Evolutionary conservation across 305 asterid genomes (phyloP).

Genomic region (Withania somnifera): DNA sequence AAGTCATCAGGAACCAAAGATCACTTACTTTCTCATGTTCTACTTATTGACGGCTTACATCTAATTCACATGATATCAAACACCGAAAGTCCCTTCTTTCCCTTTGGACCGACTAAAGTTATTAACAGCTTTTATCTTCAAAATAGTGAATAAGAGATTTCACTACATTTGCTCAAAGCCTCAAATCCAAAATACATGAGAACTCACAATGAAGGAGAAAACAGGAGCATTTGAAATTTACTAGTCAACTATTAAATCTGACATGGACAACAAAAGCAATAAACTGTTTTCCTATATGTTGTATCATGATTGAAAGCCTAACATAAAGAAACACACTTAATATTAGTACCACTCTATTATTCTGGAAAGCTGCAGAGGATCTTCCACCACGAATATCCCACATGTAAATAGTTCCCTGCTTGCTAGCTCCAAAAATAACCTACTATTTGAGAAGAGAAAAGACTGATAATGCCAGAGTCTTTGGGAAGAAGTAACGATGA

Average conservation of each 20-base stretch:
- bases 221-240: neutral
- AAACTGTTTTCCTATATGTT: neutral
- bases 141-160: neutral
- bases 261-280: neutral
- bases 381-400: slow-evolving; percentile 98
- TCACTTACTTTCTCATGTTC: neutral
- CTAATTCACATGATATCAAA: neutral
- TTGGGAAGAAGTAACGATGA: neutral
- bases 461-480: neutral
- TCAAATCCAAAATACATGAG: neutral
- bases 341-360: slow-evolving; percentile 51
- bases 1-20: neutral
- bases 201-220: neutral
- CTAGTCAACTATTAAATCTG: neutral
- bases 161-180: neutral
- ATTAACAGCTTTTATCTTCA: neutral
- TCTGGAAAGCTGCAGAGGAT: slow-evolving; percentile 53
- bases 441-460: slow-evolving; percentile 17
- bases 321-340: neutral
- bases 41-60: neutral
- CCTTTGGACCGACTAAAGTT: neutral
- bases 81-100: neutral
- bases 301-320: neutral
- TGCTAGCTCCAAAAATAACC: slow-evolving; percentile 87
- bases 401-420: slow-evolving; percentile 56